These are phyloP conservation scores for Nicotiana undulata DNA, from an alignment of 257 asterid genomes.

Conservation along the genomic window DNA sequence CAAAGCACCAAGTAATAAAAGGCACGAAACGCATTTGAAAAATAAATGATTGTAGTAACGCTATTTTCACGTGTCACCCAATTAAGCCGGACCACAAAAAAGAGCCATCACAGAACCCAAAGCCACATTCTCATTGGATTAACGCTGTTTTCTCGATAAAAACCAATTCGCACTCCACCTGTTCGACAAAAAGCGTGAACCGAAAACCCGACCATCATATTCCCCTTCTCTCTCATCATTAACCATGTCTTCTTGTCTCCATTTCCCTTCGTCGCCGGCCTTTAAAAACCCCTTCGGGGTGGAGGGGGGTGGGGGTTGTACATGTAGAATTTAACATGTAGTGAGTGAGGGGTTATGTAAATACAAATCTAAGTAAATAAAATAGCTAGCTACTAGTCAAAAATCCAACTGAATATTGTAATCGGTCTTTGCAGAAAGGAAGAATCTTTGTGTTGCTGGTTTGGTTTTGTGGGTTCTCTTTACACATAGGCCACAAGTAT, in stretches of 20 bases:
- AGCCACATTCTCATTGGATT: slow-evolving; percentile 16
- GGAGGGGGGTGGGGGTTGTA: background rate
- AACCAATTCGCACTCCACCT: slow-evolving; percentile 17
- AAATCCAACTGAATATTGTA: slow-evolving; percentile 14
- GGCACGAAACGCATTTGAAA: background rate
- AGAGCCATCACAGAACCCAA: slow-evolving; percentile 11
- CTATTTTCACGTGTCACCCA: background rate
- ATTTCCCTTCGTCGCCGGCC: slow-evolving; percentile 27
- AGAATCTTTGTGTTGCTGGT: slow-evolving; percentile 28
- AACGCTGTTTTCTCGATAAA: slow-evolving; percentile 14
- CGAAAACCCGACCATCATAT: slow-evolving; percentile 4
- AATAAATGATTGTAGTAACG: slow-evolving; percentile 5
- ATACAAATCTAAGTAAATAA: background rate
- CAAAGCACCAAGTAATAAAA: background rate
- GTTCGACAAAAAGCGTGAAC: slow-evolving; percentile 50
- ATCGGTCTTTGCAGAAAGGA: slow-evolving; percentile 7
- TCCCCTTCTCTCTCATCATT: slow-evolving; percentile 33
- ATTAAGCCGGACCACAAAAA: background rate
- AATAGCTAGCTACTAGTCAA: slow-evolving; percentile 7
- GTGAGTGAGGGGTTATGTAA: background rate
- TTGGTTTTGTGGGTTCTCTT: slow-evolving; percentile 22
- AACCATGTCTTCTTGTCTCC: slow-evolving; percentile 47
- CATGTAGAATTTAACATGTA: background rate
- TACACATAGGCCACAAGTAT: slow-evolving; percentile 12
- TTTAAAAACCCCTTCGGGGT: background rate